Base-by-base conservation (phyloP, 208 protist genomes). In the Trypanosomatidae sp. region DNA sequence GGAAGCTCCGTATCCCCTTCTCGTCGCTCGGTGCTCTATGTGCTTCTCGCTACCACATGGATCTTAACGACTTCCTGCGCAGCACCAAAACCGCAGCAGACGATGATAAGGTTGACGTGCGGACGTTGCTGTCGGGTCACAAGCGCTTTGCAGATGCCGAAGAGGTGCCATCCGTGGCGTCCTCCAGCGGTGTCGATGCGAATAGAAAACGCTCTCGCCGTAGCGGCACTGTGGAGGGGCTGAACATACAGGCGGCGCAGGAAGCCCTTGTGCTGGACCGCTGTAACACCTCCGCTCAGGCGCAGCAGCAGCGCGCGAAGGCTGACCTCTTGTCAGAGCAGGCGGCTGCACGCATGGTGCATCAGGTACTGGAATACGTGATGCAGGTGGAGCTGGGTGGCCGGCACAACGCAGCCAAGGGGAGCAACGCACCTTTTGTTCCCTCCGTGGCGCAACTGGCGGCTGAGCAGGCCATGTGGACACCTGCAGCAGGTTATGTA, bases 341-440 rank as follows among this genome's bases (percentile, higher is more conserved):
- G 62, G 75, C 72, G 3, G 74, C 79, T 3, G 79, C 80, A 2
- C 59, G 77, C 33, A 73, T 90, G 65, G 80, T 79, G 15, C 74
- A 86, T 69, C 80, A 69, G n/a, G 72, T 95, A 30, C 47, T 95
- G 60, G 82, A 88, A 58, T 91, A 93, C 71, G 84, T 95, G 12
- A 78, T 95, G 79, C 59, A 60, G 39, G 50, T 66, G 25, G 79
- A 86, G 56, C 73, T 89, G 1, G 88, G 88, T 28, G 91, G 91
- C 12, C 74, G 82, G 44, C 87, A 91, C 70, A 93, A 92, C 74
- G 77, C 85, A 1, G 55, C 53, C 9, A 73, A 84, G 58, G 68
- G 74, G 44, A 80, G 78, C 15, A 66, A 71, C 44, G 55, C 77
- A 4, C 74, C 87, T 0, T 73, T 62, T 30, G 73, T 85, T 19